These are phyloP conservation scores for Oemleria cerasiformis DNA, from an alignment of 306 rosid genomes.

Conservation along the genomic window DNA sequence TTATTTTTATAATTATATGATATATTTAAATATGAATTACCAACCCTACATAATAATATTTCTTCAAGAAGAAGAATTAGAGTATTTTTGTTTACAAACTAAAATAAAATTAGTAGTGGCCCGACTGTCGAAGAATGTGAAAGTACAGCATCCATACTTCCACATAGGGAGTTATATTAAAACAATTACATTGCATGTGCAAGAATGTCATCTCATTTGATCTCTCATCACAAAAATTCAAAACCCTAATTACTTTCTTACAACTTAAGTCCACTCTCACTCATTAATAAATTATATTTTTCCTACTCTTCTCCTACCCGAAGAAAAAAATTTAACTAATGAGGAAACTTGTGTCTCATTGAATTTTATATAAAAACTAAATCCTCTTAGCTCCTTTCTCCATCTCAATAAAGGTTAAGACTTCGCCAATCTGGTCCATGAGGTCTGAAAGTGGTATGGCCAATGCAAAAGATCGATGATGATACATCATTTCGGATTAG, in stretches of 20 bases:
- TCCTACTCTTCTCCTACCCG: background rate
- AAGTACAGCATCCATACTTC: background rate
- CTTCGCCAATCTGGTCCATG: no score
- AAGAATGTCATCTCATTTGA: background rate
- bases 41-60: no score
- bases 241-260: background rate
- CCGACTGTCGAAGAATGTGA: background rate
- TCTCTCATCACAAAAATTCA: conserved; percentile 10
- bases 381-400: no score
- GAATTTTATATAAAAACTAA: background rate
- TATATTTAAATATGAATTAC: no score
- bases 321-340: background rate
- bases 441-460: background rate
- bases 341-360: background rate
- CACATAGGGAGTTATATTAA: background rate
- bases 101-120: no score
- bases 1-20: no score
- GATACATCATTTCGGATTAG: conserved; percentile 18
- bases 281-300: background rate
- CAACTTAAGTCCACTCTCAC: background rate
- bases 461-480: background rate
- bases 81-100: no score
- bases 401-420: no score
- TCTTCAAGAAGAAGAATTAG: no score
- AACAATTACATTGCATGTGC: background rate